Conservation (phyloP, 1,284 basidiomycete species). For the Puccinia horiana region DNA sequence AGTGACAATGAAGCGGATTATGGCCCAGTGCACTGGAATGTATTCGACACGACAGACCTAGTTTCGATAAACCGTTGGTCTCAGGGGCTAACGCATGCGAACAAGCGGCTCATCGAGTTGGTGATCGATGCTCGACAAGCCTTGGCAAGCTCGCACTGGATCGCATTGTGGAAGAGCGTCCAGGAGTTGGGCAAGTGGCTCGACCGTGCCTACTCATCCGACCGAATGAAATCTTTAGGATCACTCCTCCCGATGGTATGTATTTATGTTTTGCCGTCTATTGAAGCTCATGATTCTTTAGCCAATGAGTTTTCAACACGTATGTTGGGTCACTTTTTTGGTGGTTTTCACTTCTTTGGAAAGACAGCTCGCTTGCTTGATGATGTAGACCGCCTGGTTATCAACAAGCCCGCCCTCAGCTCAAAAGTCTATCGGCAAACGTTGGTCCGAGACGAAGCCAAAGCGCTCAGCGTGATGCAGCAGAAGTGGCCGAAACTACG, state of each 20-base stretch:
- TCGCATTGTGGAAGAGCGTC: conserved; percentile 2
- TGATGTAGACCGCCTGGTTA: neutral
- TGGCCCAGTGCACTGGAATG: neutral
- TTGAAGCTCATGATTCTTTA: neutral
- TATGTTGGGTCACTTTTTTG: neutral
- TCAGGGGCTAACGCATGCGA: neutral
- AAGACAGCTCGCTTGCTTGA: conserved; percentile 35
- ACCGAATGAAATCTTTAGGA: neutral
- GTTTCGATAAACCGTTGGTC: neutral
- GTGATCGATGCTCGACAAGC: neutral
- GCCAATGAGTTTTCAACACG: neutral
- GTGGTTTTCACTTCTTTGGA: neutral
- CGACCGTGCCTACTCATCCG: neutral
- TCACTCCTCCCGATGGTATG: conserved; percentile 15
- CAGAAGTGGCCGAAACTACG: conserved; percentile 29
- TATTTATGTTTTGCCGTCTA: neutral
- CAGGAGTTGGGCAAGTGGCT: conserved; percentile 14
- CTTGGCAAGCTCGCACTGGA: neutral
- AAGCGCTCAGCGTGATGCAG: conserved; percentile 10
- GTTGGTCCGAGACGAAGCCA: conserved; percentile 21
- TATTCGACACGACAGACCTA: neutral
- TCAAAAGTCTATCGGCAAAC: conserved; percentile 14
- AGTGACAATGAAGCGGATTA: neutral
- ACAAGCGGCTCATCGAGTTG: neutral
- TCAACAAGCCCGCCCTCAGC: neutral